Base-by-base conservation (phyloP, 495 filamentous ascomycete genomes). In the Xylaria venustula region DNA sequence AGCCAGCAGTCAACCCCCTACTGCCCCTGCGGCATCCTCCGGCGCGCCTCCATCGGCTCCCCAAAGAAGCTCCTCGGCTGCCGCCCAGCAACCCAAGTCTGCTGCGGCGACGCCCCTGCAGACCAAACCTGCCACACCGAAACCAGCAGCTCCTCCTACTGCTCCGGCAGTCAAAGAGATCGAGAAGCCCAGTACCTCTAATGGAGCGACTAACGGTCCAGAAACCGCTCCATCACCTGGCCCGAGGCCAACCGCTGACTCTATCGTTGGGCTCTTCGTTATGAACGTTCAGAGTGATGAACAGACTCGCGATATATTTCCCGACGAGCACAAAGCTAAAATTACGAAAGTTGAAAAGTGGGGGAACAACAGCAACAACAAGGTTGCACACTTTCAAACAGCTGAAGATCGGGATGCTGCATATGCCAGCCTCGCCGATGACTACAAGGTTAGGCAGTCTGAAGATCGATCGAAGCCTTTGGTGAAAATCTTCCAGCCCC, bases 181-280 rank as follows among this genome's bases (percentile, higher is more conserved):
- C 20, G 79, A 81, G 64, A 81, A 81, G 64, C 66, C 78, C 8
- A 63, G 68, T 42, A 69, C 73, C 15, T 67, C 80, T 1, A 85
- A 85, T 49, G 83, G 83, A 44, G 71, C 76, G 7, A 69, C 77
- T 0, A 83, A 81, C 44, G 81, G 74, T 3, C 73, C 81, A n/a
- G 81, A 79, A 17, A 58, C 72, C 4, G 72, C 61, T 1, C 68
- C 77, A 3, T 80, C 81, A 3, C 77, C 80, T 22, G 77, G 71
- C 0, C 71, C 77, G 19, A 77, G 79, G 61, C 69, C 65, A 25
- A 60, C 75, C 12, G 72, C 75, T 0, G 76, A 81, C 25, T 76
- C 73, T 51, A 82, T 87, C 67, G 88, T 89, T 60, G 92, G 87
- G 20, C 82, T 99, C 2, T 97, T 96, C 71, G 82, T 98, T 15